Base-by-base conservation (phyloP, 306 rosid genomes). In the Hylodesmum podocarpum region DNA sequence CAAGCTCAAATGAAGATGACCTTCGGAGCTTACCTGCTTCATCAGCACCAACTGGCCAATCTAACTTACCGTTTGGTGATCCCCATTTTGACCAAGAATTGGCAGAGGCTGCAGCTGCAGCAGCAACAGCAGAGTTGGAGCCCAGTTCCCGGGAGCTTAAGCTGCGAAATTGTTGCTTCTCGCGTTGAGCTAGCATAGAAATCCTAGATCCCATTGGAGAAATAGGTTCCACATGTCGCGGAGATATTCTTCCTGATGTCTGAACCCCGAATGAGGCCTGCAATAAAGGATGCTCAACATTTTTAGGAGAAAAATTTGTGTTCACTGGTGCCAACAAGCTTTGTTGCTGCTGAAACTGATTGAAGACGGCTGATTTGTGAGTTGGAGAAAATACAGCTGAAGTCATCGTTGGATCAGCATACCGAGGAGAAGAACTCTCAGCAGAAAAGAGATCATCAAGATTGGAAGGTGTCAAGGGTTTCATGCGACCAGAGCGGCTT, bases 271-370 rank as follows among this genome's bases (percentile, higher is more conserved):
- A 93, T 47, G 97, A 86, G 70, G 91, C 84, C 84, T 91, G 96
- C 82, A 93, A 78, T 28, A 91, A 66, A 84, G 81, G 73, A 46
- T 93, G 93, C 4, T 93, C 98, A 39, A 72, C 90, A 81, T 80
- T 82, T 73, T 88, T 89, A 8, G 96, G 74, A 61, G 97, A 88
- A 75, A 83, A 91, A 75, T 79, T 94, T 39, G 98, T 94, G 58
- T 88, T 92, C 82, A 94, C 85, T 0, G 98, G 97, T 41, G 97
- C 87, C 72, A 94, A 82, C 82, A 94, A 58, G 88, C 77, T 83
- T 85, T 91, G 97, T 73, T 91, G 98, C 82, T 91, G 98, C 89
- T 94, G 98, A 82, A 91, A 94, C 66, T 94, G 98, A 82, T 87
- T 88, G 74, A 89, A 78, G 73, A 94, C 77, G 0, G 94, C 93